Evolutionary conservation across 1,284 basidiomycete species (phyloP).

Genomic region (Pseudozyma sp.): DNA sequence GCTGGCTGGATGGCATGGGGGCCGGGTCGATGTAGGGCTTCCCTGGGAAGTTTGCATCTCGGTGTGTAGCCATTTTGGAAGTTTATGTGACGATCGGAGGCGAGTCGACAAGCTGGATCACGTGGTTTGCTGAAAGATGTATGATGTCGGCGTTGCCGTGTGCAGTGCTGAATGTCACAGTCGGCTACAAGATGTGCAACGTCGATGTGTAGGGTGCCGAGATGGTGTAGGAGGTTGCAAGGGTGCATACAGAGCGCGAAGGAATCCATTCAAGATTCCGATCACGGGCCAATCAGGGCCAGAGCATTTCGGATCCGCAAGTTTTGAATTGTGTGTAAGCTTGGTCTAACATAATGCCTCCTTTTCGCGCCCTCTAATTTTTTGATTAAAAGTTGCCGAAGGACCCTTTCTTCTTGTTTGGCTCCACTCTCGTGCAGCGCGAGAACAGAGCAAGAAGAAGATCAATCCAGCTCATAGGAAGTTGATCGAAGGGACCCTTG

Average conservation of each 20-base stretch:
- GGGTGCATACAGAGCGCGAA: constrained; percentile 6
- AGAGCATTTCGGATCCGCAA: constrained; percentile 39
- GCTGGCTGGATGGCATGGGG: constrained; percentile 69
- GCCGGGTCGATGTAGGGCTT: constrained; percentile 67
- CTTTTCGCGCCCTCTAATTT: not conserved
- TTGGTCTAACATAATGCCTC: constrained; percentile 14
- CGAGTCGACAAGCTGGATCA: constrained; percentile 1
- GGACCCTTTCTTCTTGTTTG: constrained; percentile 22
- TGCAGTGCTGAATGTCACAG: not conserved
- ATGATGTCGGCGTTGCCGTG: not conserved
- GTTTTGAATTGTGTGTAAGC: not conserved
- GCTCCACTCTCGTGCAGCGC: not conserved
- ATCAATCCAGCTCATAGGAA: too few species aligned
- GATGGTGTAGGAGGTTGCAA: not conserved
- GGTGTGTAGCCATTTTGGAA: constrained; percentile 65
- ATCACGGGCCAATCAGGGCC: constrained; percentile 47
- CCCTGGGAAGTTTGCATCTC: constrained; percentile 66
- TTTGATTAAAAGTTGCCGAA: constrained; percentile 1
- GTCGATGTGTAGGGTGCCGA: not conserved
- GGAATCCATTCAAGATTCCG: constrained; percentile 34
- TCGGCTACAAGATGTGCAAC: constrained; percentile 4
- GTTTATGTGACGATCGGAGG: constrained; percentile 8
- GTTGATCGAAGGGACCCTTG: too few species aligned
- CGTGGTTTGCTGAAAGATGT: not conserved
- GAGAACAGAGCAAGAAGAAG: not conserved